phyloP scores from a whole-genome alignment of 2,329 filamentous ascomycete genomes.

The Penicillium corylophilum region DNA sequence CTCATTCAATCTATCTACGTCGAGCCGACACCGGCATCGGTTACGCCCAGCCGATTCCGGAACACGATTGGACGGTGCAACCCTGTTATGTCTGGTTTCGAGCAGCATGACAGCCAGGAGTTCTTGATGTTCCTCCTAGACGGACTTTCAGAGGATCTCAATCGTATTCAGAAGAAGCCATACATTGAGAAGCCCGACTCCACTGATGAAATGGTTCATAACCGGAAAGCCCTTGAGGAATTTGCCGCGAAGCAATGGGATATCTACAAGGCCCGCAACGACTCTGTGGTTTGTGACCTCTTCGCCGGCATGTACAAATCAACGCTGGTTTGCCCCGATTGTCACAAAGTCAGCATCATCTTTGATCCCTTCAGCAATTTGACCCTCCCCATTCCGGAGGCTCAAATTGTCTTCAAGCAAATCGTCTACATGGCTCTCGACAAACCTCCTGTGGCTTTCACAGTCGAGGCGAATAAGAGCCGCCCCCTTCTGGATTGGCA shows the following conservation, averaged over 20 bases:
- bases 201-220: conserved; percentile 89
- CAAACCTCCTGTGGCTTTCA: conserved; percentile 67
- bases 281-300: conserved; percentile 91
- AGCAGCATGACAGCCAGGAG: conserved; percentile 96
- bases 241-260: conserved; percentile 89
- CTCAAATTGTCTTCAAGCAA: conserved; percentile 73
- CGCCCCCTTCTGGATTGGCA: conserved; percentile 57
- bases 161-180: conserved; percentile 89
- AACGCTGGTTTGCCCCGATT: conserved; percentile 86
- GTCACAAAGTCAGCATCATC: conserved; percentile 94
- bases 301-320: conserved; percentile 99
- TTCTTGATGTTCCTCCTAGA: conserved; percentile 94
- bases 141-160: conserved; percentile 91
- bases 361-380: conserved; percentile 97
- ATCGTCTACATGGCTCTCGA: conserved; percentile 77
- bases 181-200: conserved; percentile 98
- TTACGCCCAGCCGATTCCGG: conserved; percentile 81
- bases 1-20: conserved; percentile 78
- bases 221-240: conserved; percentile 73
- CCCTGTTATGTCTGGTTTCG: conserved; percentile 86
- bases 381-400: conserved; percentile 84
- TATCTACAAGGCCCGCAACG: conserved; percentile 87
- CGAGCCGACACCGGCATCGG: conserved; percentile 63
- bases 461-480: conserved; percentile 72
- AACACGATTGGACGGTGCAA: conserved; percentile 75